These are phyloP conservation scores for Ophiocytium majus DNA, from an alignment of 352 stramenopile genomes.

Conservation along the genomic window DNA sequence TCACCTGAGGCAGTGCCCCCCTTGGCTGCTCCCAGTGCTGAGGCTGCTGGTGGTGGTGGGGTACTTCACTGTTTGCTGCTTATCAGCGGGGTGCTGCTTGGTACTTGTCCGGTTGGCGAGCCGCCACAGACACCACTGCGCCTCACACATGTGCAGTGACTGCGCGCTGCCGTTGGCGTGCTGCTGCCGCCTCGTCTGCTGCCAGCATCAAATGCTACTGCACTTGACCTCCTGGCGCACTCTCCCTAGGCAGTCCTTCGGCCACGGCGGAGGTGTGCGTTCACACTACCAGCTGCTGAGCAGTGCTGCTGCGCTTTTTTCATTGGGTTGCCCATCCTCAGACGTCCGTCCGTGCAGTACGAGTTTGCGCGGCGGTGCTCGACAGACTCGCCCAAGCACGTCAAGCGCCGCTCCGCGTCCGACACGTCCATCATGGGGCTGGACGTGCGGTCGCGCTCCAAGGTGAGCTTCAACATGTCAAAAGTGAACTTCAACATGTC, in stretches of 20 bases:
- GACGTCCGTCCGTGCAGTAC: slow-evolving; percentile 3
- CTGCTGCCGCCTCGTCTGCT: background rate
- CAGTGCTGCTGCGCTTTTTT: background rate
- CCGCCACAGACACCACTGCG: background rate
- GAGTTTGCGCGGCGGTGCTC: background rate
- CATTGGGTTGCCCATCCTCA: background rate
- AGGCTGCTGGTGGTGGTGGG: no score
- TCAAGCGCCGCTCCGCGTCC: background rate
- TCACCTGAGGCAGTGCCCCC: no score
- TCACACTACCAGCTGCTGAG: background rate
- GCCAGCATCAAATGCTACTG: background rate
- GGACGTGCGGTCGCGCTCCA: no score
- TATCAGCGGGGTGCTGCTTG: background rate
- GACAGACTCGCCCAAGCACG: background rate
- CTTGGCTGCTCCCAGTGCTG: no score
- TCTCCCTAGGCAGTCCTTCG: no score
- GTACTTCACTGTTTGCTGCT: background rate
- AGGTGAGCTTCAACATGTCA: no score
- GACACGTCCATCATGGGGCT: background rate
- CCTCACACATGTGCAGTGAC: background rate
- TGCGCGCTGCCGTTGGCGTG: background rate
- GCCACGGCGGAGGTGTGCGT: no score
- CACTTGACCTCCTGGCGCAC: no score
- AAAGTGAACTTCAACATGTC: no score
- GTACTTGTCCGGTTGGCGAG: background rate